Evolutionary conservation across 1,284 basidiomycete species (phyloP), one percentile per base, ranked within the genome.

Genomic region (Coniferiporia sulphurascens): DNA sequence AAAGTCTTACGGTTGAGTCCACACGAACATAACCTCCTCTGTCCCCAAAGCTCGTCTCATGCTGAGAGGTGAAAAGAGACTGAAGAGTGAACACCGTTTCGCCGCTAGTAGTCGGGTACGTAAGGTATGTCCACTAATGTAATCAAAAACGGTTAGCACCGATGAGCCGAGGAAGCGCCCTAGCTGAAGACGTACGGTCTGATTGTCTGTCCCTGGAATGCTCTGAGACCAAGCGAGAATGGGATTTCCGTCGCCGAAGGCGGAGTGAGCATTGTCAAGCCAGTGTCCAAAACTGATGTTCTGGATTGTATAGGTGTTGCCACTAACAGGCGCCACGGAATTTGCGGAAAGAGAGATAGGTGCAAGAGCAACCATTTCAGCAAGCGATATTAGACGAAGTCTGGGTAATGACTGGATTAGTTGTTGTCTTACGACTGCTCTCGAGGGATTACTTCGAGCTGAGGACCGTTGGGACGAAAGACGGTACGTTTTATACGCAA

Each of bases 21-120:
- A 54, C 45, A n/a, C 52, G 58, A 34, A 59, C 15, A 35, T 54
- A 59, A n/a, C 58, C 58, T 19, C 58, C 58, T 7, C 51, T 52
- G 8, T 17, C 52, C 19, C 38, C 48, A 34, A 59, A 36, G 8
- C 22, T 32, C 5, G 44, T 22, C 15, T 41, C 34, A 3, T 41
- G 45, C 48, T 51, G 48, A 9, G 35, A 13, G 7, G 55, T 52
- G 17, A 49, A 56, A 22, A 52, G 21, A 3, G 50, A 15, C 41
- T 60, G 59, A 5, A 60, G 53, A 1, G 59, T 60, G 48, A 60
- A 60, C 0, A 60, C 54, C 15, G 38, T 60, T 13, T 41, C 48
- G 9, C 49, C 49, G 19, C 17, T 46, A 27, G n/a, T 46, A 17
- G 59, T 51, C 41, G 59, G 59, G 36, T 60, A 60, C 12, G 49